Percentiles rank a stretch among this genome's conserved stretches.
These are phyloP conservation scores for Mucor velutinosus DNA, from an alignment of 371 early-diverging fungal genomes.

Conservation along the genomic window DNA sequence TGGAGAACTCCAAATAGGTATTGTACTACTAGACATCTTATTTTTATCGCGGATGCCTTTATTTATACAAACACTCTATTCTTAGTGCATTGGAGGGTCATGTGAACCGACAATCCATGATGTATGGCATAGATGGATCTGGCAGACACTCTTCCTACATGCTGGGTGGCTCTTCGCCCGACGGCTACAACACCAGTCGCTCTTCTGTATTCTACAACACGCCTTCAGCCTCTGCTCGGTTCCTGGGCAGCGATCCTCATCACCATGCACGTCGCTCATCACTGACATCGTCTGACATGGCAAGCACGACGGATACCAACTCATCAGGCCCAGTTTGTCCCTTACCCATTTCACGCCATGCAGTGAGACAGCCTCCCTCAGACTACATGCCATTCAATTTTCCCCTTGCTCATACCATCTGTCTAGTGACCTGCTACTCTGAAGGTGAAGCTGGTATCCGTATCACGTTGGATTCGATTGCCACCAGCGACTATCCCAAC, in stretches of 20 bases:
- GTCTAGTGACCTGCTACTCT: constrained; percentile 89
- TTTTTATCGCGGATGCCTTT: not conserved
- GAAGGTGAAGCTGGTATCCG: constrained; percentile 91
- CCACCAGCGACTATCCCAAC: constrained; percentile 89
- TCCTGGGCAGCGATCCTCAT: constrained; percentile 18
- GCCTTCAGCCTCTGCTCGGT: constrained; percentile 20
- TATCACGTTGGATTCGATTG: constrained; percentile 94
- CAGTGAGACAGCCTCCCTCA: constrained; percentile 49
- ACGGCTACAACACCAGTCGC: constrained; percentile 11
- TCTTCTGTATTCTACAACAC: constrained; percentile 17
- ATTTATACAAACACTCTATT: not conserved
- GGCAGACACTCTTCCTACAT: constrained; percentile 2
- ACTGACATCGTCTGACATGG: constrained; percentile 31
- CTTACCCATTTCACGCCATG: constrained; percentile 42
- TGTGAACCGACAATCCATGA: constrained; percentile 17
- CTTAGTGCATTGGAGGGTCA: constrained; percentile 17
- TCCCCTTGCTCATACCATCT: constrained; percentile 73
- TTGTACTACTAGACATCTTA: not conserved
- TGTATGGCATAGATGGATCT: constrained; percentile 8
- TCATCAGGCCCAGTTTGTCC: constrained; percentile 26
- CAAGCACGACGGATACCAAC: constrained; percentile 15
- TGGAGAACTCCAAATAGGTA: constrained; percentile 44
- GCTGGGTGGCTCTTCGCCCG: not conserved
- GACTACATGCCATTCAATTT: constrained; percentile 72
- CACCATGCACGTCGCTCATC: constrained; percentile 39